These are phyloP conservation scores for Oryza punctata DNA, from an alignment of 176 grass and related monocot genomes.

Conservation along the genomic window DNA sequence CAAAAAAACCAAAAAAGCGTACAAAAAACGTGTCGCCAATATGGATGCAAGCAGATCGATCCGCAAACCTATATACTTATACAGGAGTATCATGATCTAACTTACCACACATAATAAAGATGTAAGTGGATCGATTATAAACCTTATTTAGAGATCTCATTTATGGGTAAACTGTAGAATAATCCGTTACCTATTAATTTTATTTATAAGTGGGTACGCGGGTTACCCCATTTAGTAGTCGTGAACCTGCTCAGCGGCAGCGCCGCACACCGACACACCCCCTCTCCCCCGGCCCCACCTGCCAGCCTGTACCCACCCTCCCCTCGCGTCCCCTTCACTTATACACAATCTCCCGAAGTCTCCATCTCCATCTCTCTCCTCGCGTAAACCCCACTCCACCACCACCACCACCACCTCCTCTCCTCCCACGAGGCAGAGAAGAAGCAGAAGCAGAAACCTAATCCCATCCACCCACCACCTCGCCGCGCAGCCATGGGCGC, in stretches of 20 bases:
- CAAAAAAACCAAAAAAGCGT: too few relatives aligned
- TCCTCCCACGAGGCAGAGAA: not conserved
- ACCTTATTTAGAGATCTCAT: too few relatives aligned
- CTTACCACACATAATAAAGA: too few relatives aligned
- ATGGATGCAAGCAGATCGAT: too few relatives aligned
- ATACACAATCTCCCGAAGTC: not conserved
- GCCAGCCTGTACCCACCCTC: slow-evolving; percentile 8
- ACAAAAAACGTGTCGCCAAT: too few relatives aligned
- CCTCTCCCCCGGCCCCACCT: not conserved
- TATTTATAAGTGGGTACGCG: too few relatives aligned
- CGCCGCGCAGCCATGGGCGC: slow-evolving; percentile 30
- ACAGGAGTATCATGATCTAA: too few relatives aligned
- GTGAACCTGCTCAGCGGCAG: not conserved
- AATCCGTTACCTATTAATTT: too few relatives aligned
- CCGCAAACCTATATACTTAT: too few relatives aligned
- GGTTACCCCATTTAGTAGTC: too few relatives aligned
- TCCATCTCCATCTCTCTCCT: not conserved
- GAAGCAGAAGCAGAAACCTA: not conserved
- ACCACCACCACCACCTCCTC: not conserved
- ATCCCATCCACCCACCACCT: not conserved
- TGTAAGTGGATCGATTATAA: too few relatives aligned
- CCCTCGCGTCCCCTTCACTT: slow-evolving; percentile 25
- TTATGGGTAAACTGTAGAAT: too few relatives aligned
- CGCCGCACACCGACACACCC: slow-evolving; percentile 27
- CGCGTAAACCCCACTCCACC: not conserved